Conservation (phyloP, 192 early-diverging fungal species). For the Rhizophlyctis rosea region DNA sequence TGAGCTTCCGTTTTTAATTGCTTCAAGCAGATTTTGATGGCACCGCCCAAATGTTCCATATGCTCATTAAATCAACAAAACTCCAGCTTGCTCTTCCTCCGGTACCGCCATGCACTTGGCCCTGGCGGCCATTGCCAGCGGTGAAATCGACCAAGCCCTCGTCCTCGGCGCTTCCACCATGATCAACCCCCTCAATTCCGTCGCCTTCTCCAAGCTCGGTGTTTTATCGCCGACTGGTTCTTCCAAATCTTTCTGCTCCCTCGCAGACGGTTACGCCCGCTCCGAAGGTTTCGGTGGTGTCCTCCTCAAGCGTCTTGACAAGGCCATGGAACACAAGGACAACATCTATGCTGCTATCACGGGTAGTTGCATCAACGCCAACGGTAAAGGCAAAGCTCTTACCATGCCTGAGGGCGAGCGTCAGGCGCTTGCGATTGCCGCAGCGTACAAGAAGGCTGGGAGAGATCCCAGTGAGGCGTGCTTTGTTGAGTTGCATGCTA, state of each 20-base stretch:
- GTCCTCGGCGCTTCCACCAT: constrained; percentile 24
- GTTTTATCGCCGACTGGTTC: constrained; percentile 33
- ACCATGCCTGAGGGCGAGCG: constrained; percentile 30
- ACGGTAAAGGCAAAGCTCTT: constrained; percentile 26
- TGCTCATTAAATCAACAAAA: neutral
- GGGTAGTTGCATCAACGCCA: constrained; percentile 31
- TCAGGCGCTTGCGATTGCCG: constrained; percentile 18
- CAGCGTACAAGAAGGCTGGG: constrained; percentile 18
- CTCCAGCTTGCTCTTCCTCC: constrained; percentile 35
- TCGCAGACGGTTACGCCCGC: constrained; percentile 40
- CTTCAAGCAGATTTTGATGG: neutral
- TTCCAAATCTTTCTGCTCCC: constrained; percentile 29
- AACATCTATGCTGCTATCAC: constrained; percentile 32
- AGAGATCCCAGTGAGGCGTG: constrained; percentile 23
- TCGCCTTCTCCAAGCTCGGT: constrained; percentile 26
- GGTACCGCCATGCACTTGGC: constrained; percentile 30
- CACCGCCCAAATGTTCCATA: neutral
- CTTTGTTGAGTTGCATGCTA: constrained; percentile 35
- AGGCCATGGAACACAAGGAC: constrained; percentile 32
- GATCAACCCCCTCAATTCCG: constrained; percentile 9
- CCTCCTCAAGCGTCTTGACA: constrained; percentile 30
- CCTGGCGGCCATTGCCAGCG: constrained; percentile 22
- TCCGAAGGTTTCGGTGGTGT: constrained; percentile 32
- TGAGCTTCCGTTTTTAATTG: neutral
- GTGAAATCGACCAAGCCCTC: constrained; percentile 35